Base-by-base conservation (phyloP, 2,329 filamentous ascomycete species). In the Colletotrichum coccodes region DNA sequence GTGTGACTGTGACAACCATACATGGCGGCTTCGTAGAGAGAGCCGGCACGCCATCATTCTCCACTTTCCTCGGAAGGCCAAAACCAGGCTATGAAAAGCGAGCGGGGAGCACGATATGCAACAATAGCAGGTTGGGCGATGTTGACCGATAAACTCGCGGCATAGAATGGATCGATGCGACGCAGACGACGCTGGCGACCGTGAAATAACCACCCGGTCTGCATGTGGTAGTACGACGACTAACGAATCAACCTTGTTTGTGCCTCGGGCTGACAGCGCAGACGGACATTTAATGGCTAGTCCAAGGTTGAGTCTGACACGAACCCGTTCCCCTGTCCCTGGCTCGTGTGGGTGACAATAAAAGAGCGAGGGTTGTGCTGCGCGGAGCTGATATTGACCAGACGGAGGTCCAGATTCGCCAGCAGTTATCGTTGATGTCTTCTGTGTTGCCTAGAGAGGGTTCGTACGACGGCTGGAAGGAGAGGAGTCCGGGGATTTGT, bases 401-500 rank as follows among this genome's bases (percentile, higher is more conserved):
- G 38, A 52, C 18, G 16, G 36, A 21, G 23, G 36, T 44, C 47
- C 42, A 53, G 32, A 52, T 36, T 21, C 32, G 38, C 26, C 40
- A 42, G 40, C 21, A 30, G 26, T 59, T 59, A 68, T 64, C 38
- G 53, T 59, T 12, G 47, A 58, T 49, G 4, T n/a, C 30, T 18
- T 26, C 16, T 14, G 26, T 47, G 38, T 36, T 30, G 32, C 53
- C 40, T 40, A 36, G 46, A 34, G n/a, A n/a, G n/a, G 23, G 21
- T 16, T 44, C 11, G 47, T 53, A 47, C 12, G 40, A 54, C 53
- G 12, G 34, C 32, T 34, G 12, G 18, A 40, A 59, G 32, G 23
- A 56, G 52, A 30, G 49, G n/a, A 46, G 34, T 59, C 46, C 60
- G 65, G 65, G 61, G 66, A 60, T 65, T 60, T n/a, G 42, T 16